Base-by-base conservation (phyloP, 31 red algal genomes). In the Pterothamnion heteromorphum region DNA sequence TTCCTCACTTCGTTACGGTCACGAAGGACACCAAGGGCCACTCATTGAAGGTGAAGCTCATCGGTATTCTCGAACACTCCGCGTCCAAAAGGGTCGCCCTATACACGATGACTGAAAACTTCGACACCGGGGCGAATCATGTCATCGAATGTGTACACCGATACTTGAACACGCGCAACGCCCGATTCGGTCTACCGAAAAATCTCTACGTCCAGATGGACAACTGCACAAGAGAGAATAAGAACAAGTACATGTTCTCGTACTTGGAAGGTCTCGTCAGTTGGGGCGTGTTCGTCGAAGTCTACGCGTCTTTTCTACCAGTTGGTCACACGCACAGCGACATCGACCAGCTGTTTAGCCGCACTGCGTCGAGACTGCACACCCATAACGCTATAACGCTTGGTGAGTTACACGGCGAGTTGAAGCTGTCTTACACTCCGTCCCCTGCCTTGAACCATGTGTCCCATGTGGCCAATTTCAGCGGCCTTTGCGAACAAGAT, bases 211-310 rank as follows among this genome's bases (percentile, higher is more conserved):
- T 84, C 2, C 90, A 92, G 34, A 1, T 84, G 14, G 90, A 92
- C 34, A 92, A 81, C 38, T 92, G 74, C 30, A 84, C 30, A 9
- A 1, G 90, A 20, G 90, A 92, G 27, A 92, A 92, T 37, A 92
- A 84, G 23, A 92, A 92, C 14, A 0, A 30, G 36, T 84, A 84
- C 23, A 24, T 82, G 2, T 51, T 84, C 76, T 1, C 35, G 22
- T 92, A 92, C 74, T 0, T 92, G 33, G 90, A 92, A 30, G 2
- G 76, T 57, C 33, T 92, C 5, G 90, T 92, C 30, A 32, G 76
- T 2, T 92, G 36, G 90, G 78, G 76, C 35, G 58, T 84, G 27
- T 83, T 92, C 30, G 2, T 26, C 2, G 4, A 92, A 80, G 3
- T 92, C 4, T 58, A 38, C 58, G 90, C 14, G 26, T 92, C 74